Percentiles rank a stretch among this genome's conserved stretches.
phyloP scores from a whole-genome alignment of 2,329 filamentous ascomycete genomes.

The Botryotinia narcissicola region DNA sequence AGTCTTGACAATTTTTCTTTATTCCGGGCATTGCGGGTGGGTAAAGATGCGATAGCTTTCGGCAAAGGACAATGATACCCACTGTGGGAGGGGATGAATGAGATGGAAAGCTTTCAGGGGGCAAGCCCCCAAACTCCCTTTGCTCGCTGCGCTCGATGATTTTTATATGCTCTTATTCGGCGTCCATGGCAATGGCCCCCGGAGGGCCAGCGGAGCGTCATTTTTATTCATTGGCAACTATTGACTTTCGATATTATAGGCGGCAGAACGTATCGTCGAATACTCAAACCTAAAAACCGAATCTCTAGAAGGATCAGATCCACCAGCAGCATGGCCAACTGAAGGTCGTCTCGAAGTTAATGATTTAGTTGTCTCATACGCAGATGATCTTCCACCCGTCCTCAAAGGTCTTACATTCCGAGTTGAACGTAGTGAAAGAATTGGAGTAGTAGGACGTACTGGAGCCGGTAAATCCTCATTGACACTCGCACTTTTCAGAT shows the following conservation, averaged over 20 bases:
- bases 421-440: constrained; percentile 63
- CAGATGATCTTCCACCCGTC: constrained; percentile 66
- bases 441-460: constrained; percentile 76
- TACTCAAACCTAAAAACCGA: constrained; percentile 70
- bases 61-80: background rate
- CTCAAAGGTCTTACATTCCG: constrained; percentile 67
- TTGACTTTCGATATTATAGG: background rate
- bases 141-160: background rate
- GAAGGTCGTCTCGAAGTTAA: constrained; percentile 71
- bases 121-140: background rate
- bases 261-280: constrained; percentile 69
- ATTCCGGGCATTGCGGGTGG: background rate
- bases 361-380: constrained; percentile 70
- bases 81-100: background rate
- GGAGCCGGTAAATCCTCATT: constrained; percentile 76
- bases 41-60: background rate
- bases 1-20: background rate
- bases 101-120: background rate
- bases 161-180: background rate
- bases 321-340: constrained; percentile 72
- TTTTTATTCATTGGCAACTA: background rate
- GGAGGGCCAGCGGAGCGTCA: background rate
- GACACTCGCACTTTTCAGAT: constrained; percentile 74
- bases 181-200: background rate
- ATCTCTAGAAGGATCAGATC: constrained; percentile 56